Percentiles rank a stretch among this genome's conserved stretches.
phyloP scores from a whole-genome alignment of 495 filamentous ascomycete genomes.

The Pseudevernia furfuracea region DNA sequence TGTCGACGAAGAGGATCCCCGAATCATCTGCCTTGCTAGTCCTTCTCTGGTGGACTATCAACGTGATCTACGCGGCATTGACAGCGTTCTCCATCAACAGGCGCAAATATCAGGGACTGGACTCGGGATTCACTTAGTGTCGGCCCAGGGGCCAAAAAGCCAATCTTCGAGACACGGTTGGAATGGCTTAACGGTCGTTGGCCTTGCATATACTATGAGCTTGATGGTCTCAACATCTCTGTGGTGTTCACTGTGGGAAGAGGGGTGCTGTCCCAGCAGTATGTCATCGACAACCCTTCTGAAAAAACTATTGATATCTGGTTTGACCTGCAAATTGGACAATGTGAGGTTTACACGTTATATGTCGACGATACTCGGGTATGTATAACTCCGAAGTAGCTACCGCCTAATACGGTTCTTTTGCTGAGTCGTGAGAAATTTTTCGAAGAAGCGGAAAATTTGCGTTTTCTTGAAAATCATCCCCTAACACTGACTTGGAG shows the following conservation, averaged over 20 bases:
- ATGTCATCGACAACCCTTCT: not conserved
- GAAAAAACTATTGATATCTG: not conserved
- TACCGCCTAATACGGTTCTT: too few species aligned
- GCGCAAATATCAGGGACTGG: not conserved
- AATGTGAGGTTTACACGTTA: not conserved
- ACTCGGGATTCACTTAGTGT: not conserved
- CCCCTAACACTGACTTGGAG: too few species aligned
- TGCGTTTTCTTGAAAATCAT: too few species aligned
- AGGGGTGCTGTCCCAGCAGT: not conserved
- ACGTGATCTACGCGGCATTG: not conserved
- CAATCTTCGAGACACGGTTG: not conserved
- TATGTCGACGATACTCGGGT: not conserved
- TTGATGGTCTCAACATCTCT: not conserved
- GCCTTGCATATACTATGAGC: not conserved
- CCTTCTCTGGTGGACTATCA: not conserved
- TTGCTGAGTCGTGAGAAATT: too few species aligned
- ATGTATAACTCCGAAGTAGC: too few species aligned
- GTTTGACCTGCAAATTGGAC: not conserved
- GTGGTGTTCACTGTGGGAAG: not conserved
- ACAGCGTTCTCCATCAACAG: too few species aligned
- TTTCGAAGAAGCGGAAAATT: too few species aligned
- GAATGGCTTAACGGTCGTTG: not conserved
- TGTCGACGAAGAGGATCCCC: not conserved
- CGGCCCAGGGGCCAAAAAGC: not conserved
- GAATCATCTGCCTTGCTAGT: not conserved